Conservation (phyloP, 257 asterid genomes). For the Datura wrightii region DNA sequence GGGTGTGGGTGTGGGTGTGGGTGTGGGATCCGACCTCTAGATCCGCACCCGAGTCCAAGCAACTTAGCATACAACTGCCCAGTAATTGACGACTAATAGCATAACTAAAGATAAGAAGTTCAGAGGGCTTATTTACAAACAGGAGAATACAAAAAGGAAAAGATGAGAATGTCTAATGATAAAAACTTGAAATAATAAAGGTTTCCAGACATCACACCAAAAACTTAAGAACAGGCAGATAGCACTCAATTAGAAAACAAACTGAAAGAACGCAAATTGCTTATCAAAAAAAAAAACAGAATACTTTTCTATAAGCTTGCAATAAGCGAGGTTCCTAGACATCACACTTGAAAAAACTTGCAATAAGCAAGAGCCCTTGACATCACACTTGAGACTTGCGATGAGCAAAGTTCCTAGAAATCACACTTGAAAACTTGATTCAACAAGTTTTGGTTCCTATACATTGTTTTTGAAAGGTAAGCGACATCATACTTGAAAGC, state of each 20-base stretch:
- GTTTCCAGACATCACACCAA: not conserved
- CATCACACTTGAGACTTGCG: not conserved
- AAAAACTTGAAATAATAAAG: constrained; percentile 12
- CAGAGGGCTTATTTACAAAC: not conserved
- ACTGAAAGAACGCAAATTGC: not conserved
- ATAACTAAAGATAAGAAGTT: constrained; percentile 16
- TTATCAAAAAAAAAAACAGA: not conserved
- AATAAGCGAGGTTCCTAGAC: not conserved
- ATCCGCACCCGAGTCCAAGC: too few relatives aligned
- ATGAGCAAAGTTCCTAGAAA: not conserved
- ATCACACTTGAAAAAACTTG: not conserved
- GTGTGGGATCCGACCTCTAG: too few relatives aligned
- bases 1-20: too few relatives aligned
- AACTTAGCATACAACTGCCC: not conserved
- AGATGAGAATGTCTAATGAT: not conserved
- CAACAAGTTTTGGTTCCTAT: constrained; percentile 6
- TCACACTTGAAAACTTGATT: not conserved
- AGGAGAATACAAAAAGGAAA: constrained; percentile 7
- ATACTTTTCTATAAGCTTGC: not conserved
- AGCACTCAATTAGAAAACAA: constrained; percentile 10
- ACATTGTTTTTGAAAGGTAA: constrained; percentile 2
- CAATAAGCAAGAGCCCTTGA: not conserved
- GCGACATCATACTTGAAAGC: not conserved
- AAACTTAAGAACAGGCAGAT: not conserved
- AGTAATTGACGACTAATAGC: not conserved